Conservation (phyloP, 768 basidiomycete genomes). For the Tricholoma sp. region DNA sequence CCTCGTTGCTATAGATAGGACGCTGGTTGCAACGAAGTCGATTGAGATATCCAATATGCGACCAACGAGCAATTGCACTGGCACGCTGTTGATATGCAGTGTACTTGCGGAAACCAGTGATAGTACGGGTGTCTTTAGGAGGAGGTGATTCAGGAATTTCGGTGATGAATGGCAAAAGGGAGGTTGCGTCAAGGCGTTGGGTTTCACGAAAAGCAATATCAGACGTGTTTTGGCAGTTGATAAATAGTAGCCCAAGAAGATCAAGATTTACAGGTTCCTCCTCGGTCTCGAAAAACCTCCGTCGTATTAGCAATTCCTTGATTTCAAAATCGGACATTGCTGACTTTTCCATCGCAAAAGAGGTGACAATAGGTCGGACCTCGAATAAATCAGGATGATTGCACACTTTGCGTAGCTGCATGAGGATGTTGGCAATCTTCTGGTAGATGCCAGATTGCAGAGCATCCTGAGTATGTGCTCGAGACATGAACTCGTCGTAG, state of each 20-base stretch:
- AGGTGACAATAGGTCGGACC: conserved; percentile 78
- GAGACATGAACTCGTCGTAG: conserved; percentile 94
- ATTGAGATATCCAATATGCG: conserved; percentile 72
- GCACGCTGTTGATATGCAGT: conserved; percentile 44
- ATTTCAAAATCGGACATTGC: conserved; percentile 77
- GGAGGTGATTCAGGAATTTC: conserved; percentile 62
- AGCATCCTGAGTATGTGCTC: conserved; percentile 77
- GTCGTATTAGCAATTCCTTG: conserved; percentile 83
- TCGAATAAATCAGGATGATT: conserved; percentile 94
- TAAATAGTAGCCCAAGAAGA: conserved; percentile 59
- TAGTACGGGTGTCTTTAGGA: conserved; percentile 68
- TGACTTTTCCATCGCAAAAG: conserved; percentile 69
- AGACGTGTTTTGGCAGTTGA: conserved; percentile 49
- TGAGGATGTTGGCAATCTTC: conserved; percentile 90
- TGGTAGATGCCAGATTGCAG: conserved; percentile 83
- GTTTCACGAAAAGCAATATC: conserved; percentile 49
- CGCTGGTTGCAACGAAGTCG: conserved; percentile 53
- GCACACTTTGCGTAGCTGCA: conserved; percentile 97
- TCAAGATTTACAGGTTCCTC: conserved; percentile 57
- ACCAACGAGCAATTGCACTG: conserved; percentile 55
- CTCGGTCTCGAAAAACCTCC: conserved; percentile 54
- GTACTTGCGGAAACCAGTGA: conserved; percentile 64
- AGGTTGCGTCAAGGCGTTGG: conserved; percentile 53
- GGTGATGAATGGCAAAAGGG: conserved; percentile 44
- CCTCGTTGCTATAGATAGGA: conserved; percentile 45